Conservation (phyloP, 78 protist species). For the Protostelium mycophagum region DNA sequence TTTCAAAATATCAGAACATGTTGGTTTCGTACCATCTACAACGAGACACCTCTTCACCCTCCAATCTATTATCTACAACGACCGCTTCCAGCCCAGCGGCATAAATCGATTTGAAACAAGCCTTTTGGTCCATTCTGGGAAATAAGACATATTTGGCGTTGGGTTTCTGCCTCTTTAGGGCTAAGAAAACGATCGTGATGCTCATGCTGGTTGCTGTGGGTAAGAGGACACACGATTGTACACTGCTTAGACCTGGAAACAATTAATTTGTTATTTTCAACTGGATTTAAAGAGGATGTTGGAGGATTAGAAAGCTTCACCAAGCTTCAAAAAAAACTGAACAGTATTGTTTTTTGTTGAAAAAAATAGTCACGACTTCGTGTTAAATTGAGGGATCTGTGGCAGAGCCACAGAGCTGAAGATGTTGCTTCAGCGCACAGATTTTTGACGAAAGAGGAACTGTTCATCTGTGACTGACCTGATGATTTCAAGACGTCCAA, state of each 20-base stretch:
- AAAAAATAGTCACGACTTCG: neutral
- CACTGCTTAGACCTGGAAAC: conserved; percentile 21
- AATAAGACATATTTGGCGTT: conserved; percentile 76
- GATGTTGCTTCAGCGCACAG: neutral
- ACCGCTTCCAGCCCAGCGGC: conserved; percentile 81
- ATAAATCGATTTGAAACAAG: conserved; percentile 93
- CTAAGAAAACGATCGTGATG: conserved; percentile 69
- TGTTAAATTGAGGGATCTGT: neutral
- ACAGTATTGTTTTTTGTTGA: too few species aligned
- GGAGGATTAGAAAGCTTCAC: too few species aligned
- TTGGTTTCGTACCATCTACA: neutral
- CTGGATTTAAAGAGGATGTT: too few species aligned
- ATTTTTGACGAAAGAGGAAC: neutral
- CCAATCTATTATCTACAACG: conserved; percentile 66
- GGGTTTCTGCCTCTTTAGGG: conserved; percentile 44
- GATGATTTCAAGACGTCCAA: conserved; percentile 64
- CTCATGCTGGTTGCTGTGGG: conserved; percentile 98
- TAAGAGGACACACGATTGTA: conserved; percentile 60
- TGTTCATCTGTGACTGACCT: conserved; percentile 8
- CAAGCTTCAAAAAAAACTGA: too few species aligned
- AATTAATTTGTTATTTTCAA: too few species aligned
- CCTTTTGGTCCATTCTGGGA: conserved; percentile 98
- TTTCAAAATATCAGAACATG: conserved; percentile 6
- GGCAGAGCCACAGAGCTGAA: neutral
- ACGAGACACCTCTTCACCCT: conserved; percentile 46